Conservation (phyloP, 306 rosid genomes). For the Gastrolobium bilobum region DNA sequence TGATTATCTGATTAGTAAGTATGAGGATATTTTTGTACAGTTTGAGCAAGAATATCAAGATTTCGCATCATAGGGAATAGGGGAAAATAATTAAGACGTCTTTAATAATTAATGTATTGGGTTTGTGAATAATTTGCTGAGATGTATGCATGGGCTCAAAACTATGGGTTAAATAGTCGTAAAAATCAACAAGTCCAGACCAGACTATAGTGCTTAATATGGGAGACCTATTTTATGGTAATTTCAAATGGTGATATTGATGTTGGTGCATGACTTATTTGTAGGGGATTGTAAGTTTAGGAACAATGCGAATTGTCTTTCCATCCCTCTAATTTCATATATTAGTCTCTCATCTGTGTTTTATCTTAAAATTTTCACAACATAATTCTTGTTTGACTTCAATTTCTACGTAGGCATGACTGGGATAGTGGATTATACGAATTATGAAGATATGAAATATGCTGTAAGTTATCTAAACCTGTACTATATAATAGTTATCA, state of each 20-base stretch:
- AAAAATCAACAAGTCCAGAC: conserved; percentile 10
- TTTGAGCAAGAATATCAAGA: not conserved
- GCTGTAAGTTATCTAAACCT: conserved; percentile 71
- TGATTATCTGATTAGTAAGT: too few relatives aligned
- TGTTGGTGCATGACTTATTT: conserved; percentile 18
- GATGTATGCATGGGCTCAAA: conserved; percentile 7
- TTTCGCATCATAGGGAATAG: not conserved
- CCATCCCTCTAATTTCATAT: not conserved
- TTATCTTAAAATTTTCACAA: conserved; percentile 5
- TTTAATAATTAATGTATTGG: not conserved
- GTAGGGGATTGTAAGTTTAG: not conserved
- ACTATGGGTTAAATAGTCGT: not conserved
- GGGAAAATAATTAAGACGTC: not conserved
- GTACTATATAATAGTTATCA: not conserved
- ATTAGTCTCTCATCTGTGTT: not conserved
- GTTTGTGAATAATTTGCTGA: conserved; percentile 12
- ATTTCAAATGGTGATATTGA: conserved; percentile 37
- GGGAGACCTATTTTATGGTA: not conserved
- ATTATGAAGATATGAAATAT: conserved; percentile 90
- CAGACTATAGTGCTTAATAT: not conserved
- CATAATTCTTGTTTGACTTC: conserved; percentile 16
- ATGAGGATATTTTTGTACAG: not conserved
- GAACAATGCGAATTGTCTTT: conserved; percentile 19
- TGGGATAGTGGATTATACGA: conserved; percentile 92
- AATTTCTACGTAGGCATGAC: conserved; percentile 66